Evolutionary conservation across 148 eudicot species (phyloP), one percentile per base, ranked within the genome.

Genomic region (Vaccinium darrowii): DNA sequence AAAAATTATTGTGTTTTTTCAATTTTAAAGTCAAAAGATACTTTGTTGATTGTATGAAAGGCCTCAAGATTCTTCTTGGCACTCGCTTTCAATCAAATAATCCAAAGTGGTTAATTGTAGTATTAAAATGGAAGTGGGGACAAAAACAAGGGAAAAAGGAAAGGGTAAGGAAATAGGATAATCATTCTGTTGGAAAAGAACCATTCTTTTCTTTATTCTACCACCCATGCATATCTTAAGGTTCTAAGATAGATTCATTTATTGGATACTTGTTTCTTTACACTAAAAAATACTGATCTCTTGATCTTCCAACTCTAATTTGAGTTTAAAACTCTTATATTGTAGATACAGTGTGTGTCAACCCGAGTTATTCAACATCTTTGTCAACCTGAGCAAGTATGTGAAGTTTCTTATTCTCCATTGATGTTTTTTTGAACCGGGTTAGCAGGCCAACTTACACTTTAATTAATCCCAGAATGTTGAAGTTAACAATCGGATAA

Each of bases 31-130:
- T 76, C 79, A 76, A 76, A 74, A 76, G 4, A 56, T 76, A 51
- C 39, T 10, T 49, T 76, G 79, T 3, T 65, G 14, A 25, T 43
- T 76, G 79, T 49, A 7, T 49, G 79, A 49, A 50, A 76, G 53
- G 54, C 7, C 56, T 76, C 27, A 49, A 76, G 79, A 76, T 65
- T 65, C 72, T 49, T 76, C 56, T n/a, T 76, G 30, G 54, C 79
- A 49, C 54, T 23, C 2, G 54, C 54, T 76, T 76, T 49, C 54
- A 49, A 47, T 23, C 11, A 76, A 50, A 49, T 49, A 49, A 49
- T 76, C 79, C 49, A 0, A 4, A 76, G 56, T 18, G 53, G 56
- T 12, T 13, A 50, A 39, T 21, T 76, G 8, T 15, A 8, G n/a
- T n/a, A n/a, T 19, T 19, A 39, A 43, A 75, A 39, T 49, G 30